Evolutionary conservation across 768 basidiomycete genomes (phyloP), one percentile per base, ranked within the genome.

Genomic region (Kwoniella sp.): DNA sequence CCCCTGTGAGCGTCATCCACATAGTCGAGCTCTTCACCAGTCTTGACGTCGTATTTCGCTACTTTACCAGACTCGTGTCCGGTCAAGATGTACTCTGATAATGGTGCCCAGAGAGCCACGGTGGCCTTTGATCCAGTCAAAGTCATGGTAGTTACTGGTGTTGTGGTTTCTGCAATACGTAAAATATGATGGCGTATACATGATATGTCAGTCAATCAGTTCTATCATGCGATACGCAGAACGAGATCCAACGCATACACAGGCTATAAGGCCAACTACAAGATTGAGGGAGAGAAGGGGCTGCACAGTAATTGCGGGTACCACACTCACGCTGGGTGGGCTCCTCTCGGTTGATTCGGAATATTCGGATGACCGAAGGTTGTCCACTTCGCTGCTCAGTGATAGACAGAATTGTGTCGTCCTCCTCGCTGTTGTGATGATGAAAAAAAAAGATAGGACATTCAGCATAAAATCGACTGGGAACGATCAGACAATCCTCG

Each of bases 41-140:
- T 85, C 78, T 88, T 88, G 63, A 88, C 86, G 73, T 97, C 91
- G 83, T 92, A 98, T 44, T 96, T 83, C 8, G 91, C 89, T 36
- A 97, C 85, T 78, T 95, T 97, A 19, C 96, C 96, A 47, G 91
- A 92, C 82, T 97, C 94, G 81, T 99, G 96, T 5, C 92, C 95
- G 1, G 93, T 95, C 64, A 98, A 83, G 79, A 99, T 88, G 67
- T 89, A 80, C 44, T 88, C 85, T 24, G 89, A 88, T 13, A 85
- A 83, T 55, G 88, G 85, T 3, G 91, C 89, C 80, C 96, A 98
- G 4, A 91, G 88, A 77, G 92, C 94, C 44, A 98, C 92, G 1
- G 92, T 97, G n/a, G 93, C 91, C 82, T 98, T 98, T 64, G 91
- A 91, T 26, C 93, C 94, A 64, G 91, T 83, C 13, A 93, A 90